Percentiles rank a stretch among this genome's conserved stretches.
phyloP scores from a whole-genome alignment of 2,329 filamentous ascomycete genomes.

The Colletotrichum sp. region DNA sequence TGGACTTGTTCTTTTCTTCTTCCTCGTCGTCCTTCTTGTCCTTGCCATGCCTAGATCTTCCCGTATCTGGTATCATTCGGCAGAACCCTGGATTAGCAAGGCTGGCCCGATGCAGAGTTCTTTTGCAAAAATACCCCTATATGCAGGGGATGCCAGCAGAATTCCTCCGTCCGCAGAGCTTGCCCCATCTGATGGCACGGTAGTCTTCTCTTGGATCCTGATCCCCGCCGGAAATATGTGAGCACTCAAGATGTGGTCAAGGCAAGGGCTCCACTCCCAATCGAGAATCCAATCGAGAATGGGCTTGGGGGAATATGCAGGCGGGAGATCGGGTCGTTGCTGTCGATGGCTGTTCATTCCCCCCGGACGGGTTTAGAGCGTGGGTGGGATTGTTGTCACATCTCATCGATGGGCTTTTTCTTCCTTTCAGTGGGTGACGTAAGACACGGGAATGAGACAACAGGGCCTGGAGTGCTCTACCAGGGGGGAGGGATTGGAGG shows the following conservation, averaged over 20 bases:
- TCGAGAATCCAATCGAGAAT: not conserved
- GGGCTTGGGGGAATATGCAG: not conserved
- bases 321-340: conserved; percentile 1
- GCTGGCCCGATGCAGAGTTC: not conserved
- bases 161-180: not conserved
- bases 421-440: not conserved
- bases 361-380: not conserved
- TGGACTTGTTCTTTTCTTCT: not conserved
- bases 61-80: not conserved
- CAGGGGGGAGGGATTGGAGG: not conserved
- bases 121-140: not conserved
- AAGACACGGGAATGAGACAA: conserved; percentile 7
- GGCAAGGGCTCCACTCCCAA: not conserved
- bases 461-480: not conserved
- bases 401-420: not conserved
- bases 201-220: not conserved
- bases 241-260: not conserved
- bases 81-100: not conserved
- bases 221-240: not conserved
- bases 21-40: not conserved
- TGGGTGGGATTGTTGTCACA: not conserved
- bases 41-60: not conserved
- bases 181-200: not conserved
- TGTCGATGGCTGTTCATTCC: not conserved
- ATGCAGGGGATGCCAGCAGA: not conserved